These are phyloP conservation scores for Diaporthe sp. DNA, from an alignment of 2,329 filamentous ascomycete genomes.

Conservation along the genomic window DNA sequence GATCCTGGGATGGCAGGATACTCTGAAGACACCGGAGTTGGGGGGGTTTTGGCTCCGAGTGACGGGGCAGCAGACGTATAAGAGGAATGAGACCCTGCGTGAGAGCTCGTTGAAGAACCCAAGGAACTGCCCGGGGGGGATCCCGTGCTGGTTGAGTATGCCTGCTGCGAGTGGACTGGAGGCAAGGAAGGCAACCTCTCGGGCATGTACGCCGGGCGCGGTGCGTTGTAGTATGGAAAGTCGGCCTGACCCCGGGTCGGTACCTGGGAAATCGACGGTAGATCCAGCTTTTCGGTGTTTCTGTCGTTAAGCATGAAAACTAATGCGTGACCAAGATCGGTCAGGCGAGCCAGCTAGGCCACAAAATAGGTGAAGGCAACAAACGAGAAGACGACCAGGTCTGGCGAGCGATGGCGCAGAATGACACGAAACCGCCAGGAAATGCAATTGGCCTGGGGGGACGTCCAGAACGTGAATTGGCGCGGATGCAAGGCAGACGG, in stretches of 20 bases:
- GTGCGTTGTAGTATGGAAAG: constrained; percentile 76
- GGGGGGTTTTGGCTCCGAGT: constrained; percentile 77
- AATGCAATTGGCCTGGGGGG: constrained; percentile 31
- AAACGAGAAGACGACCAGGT: constrained; percentile 24
- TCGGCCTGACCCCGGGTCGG: constrained; percentile 83
- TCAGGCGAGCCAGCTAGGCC: constrained; percentile 31
- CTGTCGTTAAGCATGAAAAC: constrained; percentile 39
- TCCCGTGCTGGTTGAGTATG: constrained; percentile 78
- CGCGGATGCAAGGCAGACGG: not conserved
- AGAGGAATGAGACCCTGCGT: constrained; percentile 66
- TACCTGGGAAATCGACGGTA: constrained; percentile 87
- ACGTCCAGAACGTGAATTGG: constrained; percentile 24
- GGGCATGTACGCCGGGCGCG: constrained; percentile 76
- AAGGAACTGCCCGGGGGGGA: constrained; percentile 84
- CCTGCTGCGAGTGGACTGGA: constrained; percentile 76
- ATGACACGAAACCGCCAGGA: constrained; percentile 31
- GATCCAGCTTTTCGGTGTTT: constrained; percentile 92
- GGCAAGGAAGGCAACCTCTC: constrained; percentile 80
- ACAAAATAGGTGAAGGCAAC: not conserved
- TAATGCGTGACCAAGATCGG: constrained; percentile 35
- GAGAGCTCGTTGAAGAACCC: constrained; percentile 68
- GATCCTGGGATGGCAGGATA: constrained; percentile 58
- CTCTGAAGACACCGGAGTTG: constrained; percentile 76
- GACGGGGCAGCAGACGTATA: constrained; percentile 68
- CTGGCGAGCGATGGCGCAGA: constrained; percentile 9